phyloP scores from a whole-genome alignment of 257 asterid genomes.

The Craterostigma plantagineum region DNA sequence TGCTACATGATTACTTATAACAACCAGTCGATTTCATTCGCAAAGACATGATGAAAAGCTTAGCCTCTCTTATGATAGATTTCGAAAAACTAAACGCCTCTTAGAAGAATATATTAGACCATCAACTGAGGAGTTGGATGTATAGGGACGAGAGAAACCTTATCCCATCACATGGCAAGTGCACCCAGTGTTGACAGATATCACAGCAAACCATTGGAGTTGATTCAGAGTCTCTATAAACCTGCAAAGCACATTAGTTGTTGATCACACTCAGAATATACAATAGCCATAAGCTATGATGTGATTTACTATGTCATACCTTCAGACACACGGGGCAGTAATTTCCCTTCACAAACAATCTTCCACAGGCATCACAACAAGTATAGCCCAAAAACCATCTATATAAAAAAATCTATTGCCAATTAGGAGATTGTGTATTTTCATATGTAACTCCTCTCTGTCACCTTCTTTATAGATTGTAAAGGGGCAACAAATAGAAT shows the following conservation, averaged over 20 bases:
- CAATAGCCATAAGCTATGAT: not conserved
- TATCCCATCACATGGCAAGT: conserved; percentile 91
- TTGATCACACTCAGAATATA: not conserved
- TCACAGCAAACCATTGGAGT: conserved; percentile 99
- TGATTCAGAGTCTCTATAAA: conserved; percentile 95
- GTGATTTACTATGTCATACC: conserved; percentile 26
- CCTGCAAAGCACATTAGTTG: conserved; percentile 28
- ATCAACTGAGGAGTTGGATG: conserved; percentile 2
- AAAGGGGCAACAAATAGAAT: too few relatives aligned
- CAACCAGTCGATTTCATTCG: too few relatives aligned
- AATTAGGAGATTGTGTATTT: not conserved
- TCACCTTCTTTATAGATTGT: not conserved
- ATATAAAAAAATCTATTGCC: conserved; percentile 7
- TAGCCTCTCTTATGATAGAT: too few relatives aligned
- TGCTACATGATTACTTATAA: too few relatives aligned
- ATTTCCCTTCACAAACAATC: conserved; percentile 85
- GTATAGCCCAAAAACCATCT: conserved; percentile 99
- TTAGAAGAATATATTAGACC: not conserved
- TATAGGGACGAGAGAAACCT: conserved; percentile 54
- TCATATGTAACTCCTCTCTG: not conserved
- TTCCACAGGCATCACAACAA: conserved; percentile 99
- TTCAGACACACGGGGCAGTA: conserved; percentile 94
- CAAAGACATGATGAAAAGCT: too few relatives aligned
- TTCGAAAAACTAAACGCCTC: not conserved
- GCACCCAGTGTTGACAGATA: conserved; percentile 95